These are phyloP conservation scores for Trichophyton benhamiae DNA, from an alignment of 2,329 filamentous ascomycete genomes.

Conservation along the genomic window DNA sequence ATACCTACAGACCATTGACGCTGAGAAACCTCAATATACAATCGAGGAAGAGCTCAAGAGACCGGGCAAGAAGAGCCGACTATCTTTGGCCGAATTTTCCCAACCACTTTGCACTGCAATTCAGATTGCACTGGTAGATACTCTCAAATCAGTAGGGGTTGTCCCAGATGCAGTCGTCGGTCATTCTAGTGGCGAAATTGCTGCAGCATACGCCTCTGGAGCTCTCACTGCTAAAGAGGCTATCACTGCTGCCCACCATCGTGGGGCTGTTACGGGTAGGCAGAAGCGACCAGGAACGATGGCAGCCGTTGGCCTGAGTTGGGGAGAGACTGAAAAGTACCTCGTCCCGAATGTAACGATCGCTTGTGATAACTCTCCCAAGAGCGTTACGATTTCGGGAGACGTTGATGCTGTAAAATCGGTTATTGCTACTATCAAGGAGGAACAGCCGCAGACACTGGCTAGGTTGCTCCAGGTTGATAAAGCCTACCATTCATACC, in stretches of 20 bases:
- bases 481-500: not conserved
- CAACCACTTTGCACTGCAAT: constrained; percentile 21
- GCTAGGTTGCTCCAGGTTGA: constrained; percentile 6
- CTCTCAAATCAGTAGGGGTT: constrained; percentile 13
- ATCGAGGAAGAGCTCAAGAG: no score
- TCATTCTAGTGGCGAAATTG: constrained; percentile 20
- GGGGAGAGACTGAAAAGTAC: not conserved
- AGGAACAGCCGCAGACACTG: constrained; percentile 11
- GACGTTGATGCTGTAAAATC: constrained; percentile 3
- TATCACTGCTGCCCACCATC: constrained; percentile 13
- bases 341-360: constrained; percentile 2
- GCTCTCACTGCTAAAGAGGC: constrained; percentile 9
- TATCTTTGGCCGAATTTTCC: constrained; percentile 15
- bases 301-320: constrained; percentile 9
- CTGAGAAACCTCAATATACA: no score
- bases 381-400: constrained; percentile 13
- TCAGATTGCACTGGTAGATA: constrained; percentile 17
- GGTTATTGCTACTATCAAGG: not conserved
- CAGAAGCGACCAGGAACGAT: constrained; percentile 6
- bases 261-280: constrained; percentile 8
- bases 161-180: constrained; percentile 13
- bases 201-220: constrained; percentile 17
- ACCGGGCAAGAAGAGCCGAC: not conserved
- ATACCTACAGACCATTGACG: not conserved
- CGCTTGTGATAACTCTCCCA: constrained; percentile 13